phyloP scores from a whole-genome alignment of 2,329 filamentous ascomycete genomes.

The Pseudocercospora pini-densiflorae region DNA sequence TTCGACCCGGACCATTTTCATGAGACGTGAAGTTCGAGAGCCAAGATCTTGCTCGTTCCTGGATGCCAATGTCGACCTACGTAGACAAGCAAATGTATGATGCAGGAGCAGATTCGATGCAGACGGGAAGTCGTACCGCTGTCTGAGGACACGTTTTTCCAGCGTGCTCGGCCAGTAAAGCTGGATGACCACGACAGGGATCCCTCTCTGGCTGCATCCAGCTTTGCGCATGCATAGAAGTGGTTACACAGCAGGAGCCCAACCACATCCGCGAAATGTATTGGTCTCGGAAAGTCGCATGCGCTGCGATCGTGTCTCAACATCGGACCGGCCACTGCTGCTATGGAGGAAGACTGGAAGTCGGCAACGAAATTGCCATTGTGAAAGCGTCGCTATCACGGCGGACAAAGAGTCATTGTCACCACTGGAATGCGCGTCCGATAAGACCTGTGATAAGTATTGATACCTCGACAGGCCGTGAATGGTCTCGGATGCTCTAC shows the following conservation, averaged over 20 bases:
- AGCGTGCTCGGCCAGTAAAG: background rate
- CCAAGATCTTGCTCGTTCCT: constrained; percentile 1
- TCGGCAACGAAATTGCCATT: background rate
- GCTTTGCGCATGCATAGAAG: constrained; percentile 16
- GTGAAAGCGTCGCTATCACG: background rate
- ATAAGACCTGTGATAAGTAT: background rate
- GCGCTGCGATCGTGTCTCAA: constrained; percentile 1
- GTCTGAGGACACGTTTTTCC: constrained; percentile 8
- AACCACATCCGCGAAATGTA: background rate
- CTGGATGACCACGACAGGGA: background rate
- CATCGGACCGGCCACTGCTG: constrained; percentile 1
- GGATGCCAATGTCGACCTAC: constrained; percentile 1
- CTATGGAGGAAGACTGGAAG: background rate
- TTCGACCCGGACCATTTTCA: background rate
- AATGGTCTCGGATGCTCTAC: background rate
- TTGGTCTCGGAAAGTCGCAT: constrained; percentile 11
- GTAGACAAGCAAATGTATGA: constrained; percentile 1
- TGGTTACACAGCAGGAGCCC: constrained; percentile 16
- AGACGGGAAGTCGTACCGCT: background rate
- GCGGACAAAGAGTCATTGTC: background rate
- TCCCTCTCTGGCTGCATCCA: constrained; percentile 6
- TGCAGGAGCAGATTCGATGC: constrained; percentile 6
- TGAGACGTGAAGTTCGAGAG: background rate
- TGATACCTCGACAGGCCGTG: background rate
- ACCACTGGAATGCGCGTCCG: background rate